These are phyloP conservation scores for Wilhelminamyces savonicus DNA, from an alignment of 805 yeast genomes.

Conservation along the genomic window DNA sequence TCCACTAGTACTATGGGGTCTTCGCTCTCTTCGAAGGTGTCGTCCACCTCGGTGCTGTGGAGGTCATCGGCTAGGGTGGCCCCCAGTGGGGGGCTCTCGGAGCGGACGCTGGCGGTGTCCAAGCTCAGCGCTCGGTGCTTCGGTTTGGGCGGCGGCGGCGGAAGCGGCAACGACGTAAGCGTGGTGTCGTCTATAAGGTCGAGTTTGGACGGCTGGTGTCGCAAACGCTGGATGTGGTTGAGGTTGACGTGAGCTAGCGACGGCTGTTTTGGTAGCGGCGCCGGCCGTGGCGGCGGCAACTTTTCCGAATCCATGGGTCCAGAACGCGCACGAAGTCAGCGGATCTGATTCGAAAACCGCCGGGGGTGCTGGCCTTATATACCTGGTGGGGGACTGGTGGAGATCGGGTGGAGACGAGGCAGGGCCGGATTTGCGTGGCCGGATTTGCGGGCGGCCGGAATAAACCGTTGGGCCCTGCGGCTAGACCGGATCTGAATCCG, in stretches of 20 bases:
- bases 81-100: background rate
- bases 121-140: background rate
- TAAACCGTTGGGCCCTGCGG: too few species aligned
- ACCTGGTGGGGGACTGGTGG: too few species aligned
- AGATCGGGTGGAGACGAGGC: too few species aligned
- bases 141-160: constrained; percentile 36
- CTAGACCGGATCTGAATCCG: too few species aligned
- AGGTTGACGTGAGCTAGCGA: too few species aligned
- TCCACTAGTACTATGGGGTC: constrained; percentile 47
- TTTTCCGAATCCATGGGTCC: too few species aligned
- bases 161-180: constrained; percentile 46
- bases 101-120: background rate
- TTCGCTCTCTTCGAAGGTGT: constrained; percentile 17
- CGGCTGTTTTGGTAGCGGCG: background rate
- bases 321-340: too few species aligned
- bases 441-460: too few species aligned
- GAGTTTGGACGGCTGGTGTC: constrained; percentile 33
- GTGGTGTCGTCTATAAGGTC: constrained; percentile 44
- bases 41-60: constrained; percentile 3
- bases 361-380: too few species aligned
- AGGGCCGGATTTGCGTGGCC: too few species aligned
- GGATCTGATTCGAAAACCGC: too few species aligned
- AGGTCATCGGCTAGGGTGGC: background rate
- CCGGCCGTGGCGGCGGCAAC: too few species aligned
- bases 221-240: background rate